Conservation (phyloP, 345 rosid species). For the Leavenworthia alabamica region DNA sequence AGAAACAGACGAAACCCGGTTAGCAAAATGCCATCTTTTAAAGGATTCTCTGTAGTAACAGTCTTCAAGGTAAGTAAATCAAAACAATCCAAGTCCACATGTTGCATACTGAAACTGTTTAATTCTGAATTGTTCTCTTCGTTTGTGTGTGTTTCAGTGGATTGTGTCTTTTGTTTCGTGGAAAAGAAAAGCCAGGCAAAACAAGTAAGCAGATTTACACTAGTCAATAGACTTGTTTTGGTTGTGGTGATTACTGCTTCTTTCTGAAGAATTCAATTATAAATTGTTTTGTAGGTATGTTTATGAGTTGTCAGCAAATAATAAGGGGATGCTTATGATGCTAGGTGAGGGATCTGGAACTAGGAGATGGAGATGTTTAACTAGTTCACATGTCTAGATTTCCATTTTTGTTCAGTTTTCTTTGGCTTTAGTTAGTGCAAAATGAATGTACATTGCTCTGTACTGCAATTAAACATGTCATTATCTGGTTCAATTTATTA, state of each 20-base stretch:
- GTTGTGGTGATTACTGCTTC: not conserved
- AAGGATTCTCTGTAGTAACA: slow-evolving; percentile 45
- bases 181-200: slow-evolving; percentile 72
- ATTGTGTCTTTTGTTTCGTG: slow-evolving; percentile 62
- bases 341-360: slow-evolving; percentile 58
- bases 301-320: slow-evolving; percentile 53
- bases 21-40: slow-evolving; percentile 40
- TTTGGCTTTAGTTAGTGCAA: slow-evolving; percentile 14
- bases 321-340: slow-evolving; percentile 78
- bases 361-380: slow-evolving; percentile 69
- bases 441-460: slow-evolving; percentile 4
- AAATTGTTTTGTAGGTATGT: slow-evolving; percentile 40
- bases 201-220: slow-evolving; percentile 64
- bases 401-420: not conserved
- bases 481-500: slow-evolving; percentile 1
- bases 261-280: not conserved
- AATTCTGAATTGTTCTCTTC: not conserved
- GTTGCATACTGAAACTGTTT: not conserved
- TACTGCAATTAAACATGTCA: not conserved
- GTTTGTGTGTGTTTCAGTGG: slow-evolving; percentile 52
- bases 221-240: too few species aligned
- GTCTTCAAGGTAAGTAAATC: slow-evolving; percentile 57
- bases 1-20: slow-evolving; percentile 39
- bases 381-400: slow-evolving; percentile 50
- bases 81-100: not conserved